phyloP scores from a whole-genome alignment of 2,329 filamentous ascomycete genomes.

The Aotearoamyces nothofagi region DNA sequence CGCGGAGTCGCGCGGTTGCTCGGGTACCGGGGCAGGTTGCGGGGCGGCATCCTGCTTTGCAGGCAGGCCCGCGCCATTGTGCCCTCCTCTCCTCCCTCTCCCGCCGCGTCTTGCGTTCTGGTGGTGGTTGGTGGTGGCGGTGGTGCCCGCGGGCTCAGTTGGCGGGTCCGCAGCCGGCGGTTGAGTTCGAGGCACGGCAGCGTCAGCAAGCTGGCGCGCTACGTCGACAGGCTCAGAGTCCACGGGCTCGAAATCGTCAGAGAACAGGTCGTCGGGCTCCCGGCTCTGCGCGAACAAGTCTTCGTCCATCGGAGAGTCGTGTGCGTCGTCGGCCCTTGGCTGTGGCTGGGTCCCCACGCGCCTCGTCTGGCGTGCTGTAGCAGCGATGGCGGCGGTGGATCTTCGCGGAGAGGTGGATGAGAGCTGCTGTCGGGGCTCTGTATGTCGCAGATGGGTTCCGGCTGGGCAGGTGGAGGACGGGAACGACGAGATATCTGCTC shows the following conservation, averaged over 20 bases:
- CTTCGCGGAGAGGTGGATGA: no score
- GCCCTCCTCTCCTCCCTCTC: neutral
- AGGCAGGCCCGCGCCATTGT: neutral
- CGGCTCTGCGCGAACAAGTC: slow-evolving; percentile 17
- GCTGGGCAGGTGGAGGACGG: no score
- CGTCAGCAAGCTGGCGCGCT: slow-evolving; percentile 2
- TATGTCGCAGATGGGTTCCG: no score
- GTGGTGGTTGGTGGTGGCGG: no score
- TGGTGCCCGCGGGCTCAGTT: no score
- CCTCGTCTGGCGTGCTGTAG: no score
- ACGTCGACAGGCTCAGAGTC: slow-evolving; percentile 5
- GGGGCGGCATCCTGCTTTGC: neutral
- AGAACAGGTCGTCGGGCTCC: slow-evolving; percentile 20
- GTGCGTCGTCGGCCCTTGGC: no score
- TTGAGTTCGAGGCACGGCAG: slow-evolving; percentile 1
- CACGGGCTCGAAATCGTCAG: slow-evolving; percentile 19
- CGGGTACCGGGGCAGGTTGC: neutral
- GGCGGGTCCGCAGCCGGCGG: slow-evolving; percentile 1
- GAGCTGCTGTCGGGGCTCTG: no score
- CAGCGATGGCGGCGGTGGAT: no score
- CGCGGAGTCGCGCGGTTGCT: neutral
- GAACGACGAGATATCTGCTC: no score
- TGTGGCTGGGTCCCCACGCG: no score
- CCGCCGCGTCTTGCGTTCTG: neutral
- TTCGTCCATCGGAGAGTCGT: slow-evolving; percentile 20